Evolutionary conservation across 1,284 basidiomycete genomes (phyloP).

Genomic region (Tausonia pullulans): DNA sequence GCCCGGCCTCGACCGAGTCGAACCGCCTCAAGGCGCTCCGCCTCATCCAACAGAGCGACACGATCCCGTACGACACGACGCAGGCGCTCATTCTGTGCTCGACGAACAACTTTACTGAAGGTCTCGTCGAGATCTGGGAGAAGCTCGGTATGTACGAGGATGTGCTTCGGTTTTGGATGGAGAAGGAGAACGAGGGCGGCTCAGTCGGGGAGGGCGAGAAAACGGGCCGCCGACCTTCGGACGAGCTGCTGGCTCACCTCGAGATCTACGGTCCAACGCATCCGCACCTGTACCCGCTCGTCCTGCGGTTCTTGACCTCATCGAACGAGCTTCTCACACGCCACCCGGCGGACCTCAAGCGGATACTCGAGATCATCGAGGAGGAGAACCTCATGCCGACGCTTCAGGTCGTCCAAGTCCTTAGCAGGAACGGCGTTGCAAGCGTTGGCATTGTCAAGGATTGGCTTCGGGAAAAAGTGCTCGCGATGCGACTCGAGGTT

Average conservation of each 20-base stretch:
- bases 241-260: constrained; percentile 60
- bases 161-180: constrained; percentile 84
- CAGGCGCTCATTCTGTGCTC: constrained; percentile 92
- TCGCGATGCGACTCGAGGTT: constrained; percentile 60
- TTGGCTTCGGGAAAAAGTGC: constrained; percentile 71
- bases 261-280: constrained; percentile 58
- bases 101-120: constrained; percentile 64
- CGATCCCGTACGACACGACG: constrained; percentile 72
- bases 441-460: constrained; percentile 82
- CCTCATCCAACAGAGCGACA: constrained; percentile 47
- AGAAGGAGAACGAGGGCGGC: constrained; percentile 38
- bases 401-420: constrained; percentile 72
- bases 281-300: constrained; percentile 72
- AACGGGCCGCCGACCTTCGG: constrained; percentile 38
- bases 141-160: constrained; percentile 93
- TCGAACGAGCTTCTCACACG: constrained; percentile 53
- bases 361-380: constrained; percentile 65
- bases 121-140: constrained; percentile 84
- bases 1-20: constrained; percentile 24
- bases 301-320: constrained; percentile 80
- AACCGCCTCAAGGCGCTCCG: constrained; percentile 49
- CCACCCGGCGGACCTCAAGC: constrained; percentile 59
- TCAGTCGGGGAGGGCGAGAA: not conserved
- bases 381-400: constrained; percentile 72
- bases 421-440: constrained; percentile 75